Evolutionary conservation across 371 early-diverging fungal genomes (phyloP).

Genomic region (Mortierella sp.): DNA sequence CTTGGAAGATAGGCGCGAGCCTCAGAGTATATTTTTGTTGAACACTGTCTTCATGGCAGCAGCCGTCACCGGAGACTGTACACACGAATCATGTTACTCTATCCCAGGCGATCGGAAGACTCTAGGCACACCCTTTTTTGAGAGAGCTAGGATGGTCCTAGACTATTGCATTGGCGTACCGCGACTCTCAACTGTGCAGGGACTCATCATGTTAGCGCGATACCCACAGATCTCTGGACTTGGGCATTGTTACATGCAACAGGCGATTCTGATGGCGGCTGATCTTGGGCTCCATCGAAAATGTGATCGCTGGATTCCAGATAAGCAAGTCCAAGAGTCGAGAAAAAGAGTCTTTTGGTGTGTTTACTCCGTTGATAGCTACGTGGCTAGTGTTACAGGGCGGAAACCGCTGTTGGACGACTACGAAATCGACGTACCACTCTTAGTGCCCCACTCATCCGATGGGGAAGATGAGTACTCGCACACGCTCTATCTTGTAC

Average conservation of each 20-base stretch:
- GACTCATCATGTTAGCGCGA: constrained; percentile 19
- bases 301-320: constrained; percentile 27
- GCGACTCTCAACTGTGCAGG: constrained; percentile 22
- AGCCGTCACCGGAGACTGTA: constrained; percentile 15
- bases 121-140: constrained; percentile 19
- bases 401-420: constrained; percentile 27
- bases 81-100: constrained; percentile 5
- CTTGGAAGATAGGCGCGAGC: constrained; percentile 20
- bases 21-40: constrained; percentile 21
- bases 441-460: background rate
- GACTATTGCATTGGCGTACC: constrained; percentile 28
- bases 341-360: constrained; percentile 29
- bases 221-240: constrained; percentile 17
- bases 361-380: constrained; percentile 17
- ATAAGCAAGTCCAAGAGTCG: constrained; percentile 23
- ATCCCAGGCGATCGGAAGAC: constrained; percentile 7
- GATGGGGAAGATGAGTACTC: background rate
- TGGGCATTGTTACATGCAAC: constrained; percentile 18
- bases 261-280: constrained; percentile 21
- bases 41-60: constrained; percentile 32
- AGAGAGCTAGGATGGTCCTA: constrained; percentile 20
- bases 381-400: constrained; percentile 17
- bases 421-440: constrained; percentile 18
- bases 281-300: constrained; percentile 24
- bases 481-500: background rate